phyloP scores from a whole-genome alignment of 2,329 filamentous ascomycete species.

The Aspergillus alliaceus region DNA sequence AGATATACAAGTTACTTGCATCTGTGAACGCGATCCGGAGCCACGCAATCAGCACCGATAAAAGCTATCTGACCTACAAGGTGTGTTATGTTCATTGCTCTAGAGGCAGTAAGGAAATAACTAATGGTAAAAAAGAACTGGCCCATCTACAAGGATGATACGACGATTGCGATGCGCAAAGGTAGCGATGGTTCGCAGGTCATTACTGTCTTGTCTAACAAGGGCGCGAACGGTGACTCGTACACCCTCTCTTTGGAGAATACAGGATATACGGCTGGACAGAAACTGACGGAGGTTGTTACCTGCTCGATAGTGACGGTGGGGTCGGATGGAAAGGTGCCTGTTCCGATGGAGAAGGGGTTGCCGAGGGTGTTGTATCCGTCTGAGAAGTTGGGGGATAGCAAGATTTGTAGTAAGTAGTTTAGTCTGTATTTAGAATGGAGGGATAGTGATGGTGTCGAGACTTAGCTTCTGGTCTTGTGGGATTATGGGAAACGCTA shows the following conservation, averaged over 20 bases:
- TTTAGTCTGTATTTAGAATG: too few species aligned
- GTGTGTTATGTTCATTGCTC: constrained; percentile 19
- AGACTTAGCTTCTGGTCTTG: too few species aligned
- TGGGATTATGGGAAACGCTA: too few species aligned
- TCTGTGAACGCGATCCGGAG: constrained; percentile 53
- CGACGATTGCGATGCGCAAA: constrained; percentile 47
- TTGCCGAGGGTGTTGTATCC: constrained; percentile 42
- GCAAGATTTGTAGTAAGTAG: constrained; percentile 10
- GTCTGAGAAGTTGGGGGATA: constrained; percentile 4
- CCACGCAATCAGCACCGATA: constrained; percentile 40
- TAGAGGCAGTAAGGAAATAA: too few species aligned
- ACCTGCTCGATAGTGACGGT: constrained; percentile 46
- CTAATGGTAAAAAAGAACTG: constrained; percentile 26
- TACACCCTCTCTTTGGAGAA: constrained; percentile 26
- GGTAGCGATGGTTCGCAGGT: constrained; percentile 42
- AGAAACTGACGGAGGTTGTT: constrained; percentile 27
- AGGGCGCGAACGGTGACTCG: constrained; percentile 31
- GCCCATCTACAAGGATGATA: constrained; percentile 45
- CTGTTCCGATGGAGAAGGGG: constrained; percentile 45
- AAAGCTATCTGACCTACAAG: constrained; percentile 42
- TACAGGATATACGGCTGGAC: constrained; percentile 26
- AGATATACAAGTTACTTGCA: constrained; percentile 52
- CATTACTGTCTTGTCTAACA: constrained; percentile 45
- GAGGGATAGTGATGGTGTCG: too few species aligned
- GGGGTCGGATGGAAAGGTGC: constrained; percentile 44